Conservation (phyloP, 2,329 filamentous ascomycete species). For the Aspergillus pseudonomiae region DNA sequence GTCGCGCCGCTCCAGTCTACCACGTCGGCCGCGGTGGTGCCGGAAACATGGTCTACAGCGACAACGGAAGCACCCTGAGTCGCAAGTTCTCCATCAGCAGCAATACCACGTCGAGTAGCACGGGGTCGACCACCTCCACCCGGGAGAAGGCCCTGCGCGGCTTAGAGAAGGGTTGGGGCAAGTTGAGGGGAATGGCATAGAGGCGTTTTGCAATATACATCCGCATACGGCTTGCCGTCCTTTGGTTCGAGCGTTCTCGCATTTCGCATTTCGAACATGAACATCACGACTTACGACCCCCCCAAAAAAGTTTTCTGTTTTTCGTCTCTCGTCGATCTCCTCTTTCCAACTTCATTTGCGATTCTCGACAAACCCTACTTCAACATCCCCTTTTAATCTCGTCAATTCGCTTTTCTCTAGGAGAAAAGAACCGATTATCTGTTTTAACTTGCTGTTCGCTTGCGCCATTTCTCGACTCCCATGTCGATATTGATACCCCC, state of each 20-base stretch:
- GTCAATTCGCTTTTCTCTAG: background rate
- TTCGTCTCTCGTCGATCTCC: background rate
- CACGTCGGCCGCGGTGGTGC: constrained; percentile 65
- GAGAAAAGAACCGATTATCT: background rate
- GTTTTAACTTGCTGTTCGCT: background rate
- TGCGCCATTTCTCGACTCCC: background rate
- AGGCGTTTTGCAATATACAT: background rate
- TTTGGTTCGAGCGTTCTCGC: constrained; percentile 5
- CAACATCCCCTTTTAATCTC: background rate
- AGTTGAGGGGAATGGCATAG: constrained; percentile 41
- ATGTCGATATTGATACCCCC: constrained; percentile 9
- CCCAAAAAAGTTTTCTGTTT: constrained; percentile 26
- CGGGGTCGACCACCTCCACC: constrained; percentile 37
- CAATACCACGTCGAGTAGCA: constrained; percentile 39
- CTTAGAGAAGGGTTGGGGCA: constrained; percentile 45
- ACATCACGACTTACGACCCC: constrained; percentile 28
- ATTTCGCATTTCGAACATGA: constrained; percentile 14
- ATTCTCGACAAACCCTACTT: background rate
- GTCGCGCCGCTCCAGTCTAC: constrained; percentile 63
- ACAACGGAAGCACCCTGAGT: constrained; percentile 31
- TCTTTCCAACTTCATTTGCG: no score
- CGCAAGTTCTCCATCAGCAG: constrained; percentile 43
- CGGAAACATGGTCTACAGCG: constrained; percentile 53
- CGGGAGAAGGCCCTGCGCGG: constrained; percentile 40
- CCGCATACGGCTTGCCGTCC: background rate